A percentile compares a stretch with the other conserved stretches of the same genome.
Evolutionary conservation across 2,329 filamentous ascomycete genomes (phyloP).

Genomic region (Venturiaceae sp.): DNA sequence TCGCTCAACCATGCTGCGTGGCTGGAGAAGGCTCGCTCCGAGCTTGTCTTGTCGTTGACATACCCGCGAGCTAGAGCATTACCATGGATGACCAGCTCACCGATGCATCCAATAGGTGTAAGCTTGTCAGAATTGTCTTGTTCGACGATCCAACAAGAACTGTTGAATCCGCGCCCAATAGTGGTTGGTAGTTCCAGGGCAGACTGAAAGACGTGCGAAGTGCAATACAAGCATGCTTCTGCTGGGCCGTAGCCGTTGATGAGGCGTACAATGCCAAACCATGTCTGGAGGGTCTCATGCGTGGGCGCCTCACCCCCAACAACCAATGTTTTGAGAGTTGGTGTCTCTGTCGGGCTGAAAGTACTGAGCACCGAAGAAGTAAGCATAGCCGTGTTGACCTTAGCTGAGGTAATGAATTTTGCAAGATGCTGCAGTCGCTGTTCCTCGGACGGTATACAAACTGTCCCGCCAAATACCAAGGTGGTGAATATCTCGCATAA

Average conservation of each 20-base stretch:
- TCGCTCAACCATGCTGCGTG: slow-evolving; percentile 29
- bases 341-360: slow-evolving; percentile 19
- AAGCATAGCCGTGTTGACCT: slow-evolving; percentile 31
- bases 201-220: slow-evolving; percentile 75
- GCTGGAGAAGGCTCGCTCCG: slow-evolving; percentile 65
- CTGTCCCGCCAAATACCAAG: slow-evolving; percentile 35
- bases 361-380: slow-evolving; percentile 31
- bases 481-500: slow-evolving; percentile 38
- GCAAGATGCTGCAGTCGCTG: slow-evolving; percentile 36
- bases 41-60: slow-evolving; percentile 60
- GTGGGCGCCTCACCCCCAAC: slow-evolving; percentile 24
- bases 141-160: slow-evolving; percentile 68
- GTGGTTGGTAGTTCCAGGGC: slow-evolving; percentile 38
- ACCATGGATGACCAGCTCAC: slow-evolving; percentile 82
- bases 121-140: slow-evolving; percentile 63
- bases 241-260: slow-evolving; percentile 30
- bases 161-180: slow-evolving; percentile 60
- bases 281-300: slow-evolving; percentile 22
- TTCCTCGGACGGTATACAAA: slow-evolving; percentile 39
- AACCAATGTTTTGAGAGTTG: slow-evolving; percentile 17
- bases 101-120: slow-evolving; percentile 64
- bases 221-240: slow-evolving; percentile 83
- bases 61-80: slow-evolving; percentile 84
- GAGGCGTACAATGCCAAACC: slow-evolving; percentile 24
- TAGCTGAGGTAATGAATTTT: slow-evolving; percentile 25